A percentile compares a stretch with the other conserved stretches of the same genome.
Evolutionary conservation across 805 yeast species (phyloP).

Genomic region (Tanozyma kutaoensis): DNA sequence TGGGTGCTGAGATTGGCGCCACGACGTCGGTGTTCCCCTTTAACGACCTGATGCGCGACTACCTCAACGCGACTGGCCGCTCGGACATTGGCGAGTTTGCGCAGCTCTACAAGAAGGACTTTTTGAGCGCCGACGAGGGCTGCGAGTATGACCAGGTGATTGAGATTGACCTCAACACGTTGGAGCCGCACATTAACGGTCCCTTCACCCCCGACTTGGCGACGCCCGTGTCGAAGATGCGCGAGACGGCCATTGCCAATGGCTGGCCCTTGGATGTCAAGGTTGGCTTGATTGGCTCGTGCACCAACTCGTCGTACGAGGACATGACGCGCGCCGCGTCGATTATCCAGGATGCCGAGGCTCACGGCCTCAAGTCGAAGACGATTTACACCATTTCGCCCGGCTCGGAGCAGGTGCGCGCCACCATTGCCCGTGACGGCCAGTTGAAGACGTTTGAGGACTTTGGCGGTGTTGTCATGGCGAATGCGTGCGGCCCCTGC

Average conservation of each 20-base stretch:
- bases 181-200: conserved; percentile 95
- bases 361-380: conserved; percentile 85
- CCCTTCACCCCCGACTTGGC: conserved; percentile 98
- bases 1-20: conserved; percentile 99
- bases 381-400: conserved; percentile 90
- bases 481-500: conserved; percentile 99
- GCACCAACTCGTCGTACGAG: conserved; percentile 97
- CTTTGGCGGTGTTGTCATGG: conserved; percentile 88
- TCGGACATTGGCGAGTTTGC: conserved; percentile 77
- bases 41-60: conserved; percentile 80
- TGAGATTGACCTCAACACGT: conserved; percentile 76
- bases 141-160: conserved; percentile 88
- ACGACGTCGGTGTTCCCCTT: conserved; percentile 96
- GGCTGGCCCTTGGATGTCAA: conserved; percentile 88
- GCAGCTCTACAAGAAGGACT: conserved; percentile 44
- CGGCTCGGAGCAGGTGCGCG: conserved; percentile 97
- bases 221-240: conserved; percentile 83
- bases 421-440: conserved; percentile 95
- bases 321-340: conserved; percentile 97
- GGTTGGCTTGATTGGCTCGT: conserved; percentile 95
- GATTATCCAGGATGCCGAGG: conserved; percentile 80
- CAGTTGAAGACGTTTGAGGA: conserved; percentile 77
- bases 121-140: conserved; percentile 79
- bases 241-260: conserved; percentile 69
- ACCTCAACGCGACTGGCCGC: conserved; percentile 80